Percentiles rank a stretch among this genome's conserved stretches.
phyloP scores from a whole-genome alignment of 2,329 filamentous ascomycete genomes.

The Penicillium fuscoglaucum region DNA sequence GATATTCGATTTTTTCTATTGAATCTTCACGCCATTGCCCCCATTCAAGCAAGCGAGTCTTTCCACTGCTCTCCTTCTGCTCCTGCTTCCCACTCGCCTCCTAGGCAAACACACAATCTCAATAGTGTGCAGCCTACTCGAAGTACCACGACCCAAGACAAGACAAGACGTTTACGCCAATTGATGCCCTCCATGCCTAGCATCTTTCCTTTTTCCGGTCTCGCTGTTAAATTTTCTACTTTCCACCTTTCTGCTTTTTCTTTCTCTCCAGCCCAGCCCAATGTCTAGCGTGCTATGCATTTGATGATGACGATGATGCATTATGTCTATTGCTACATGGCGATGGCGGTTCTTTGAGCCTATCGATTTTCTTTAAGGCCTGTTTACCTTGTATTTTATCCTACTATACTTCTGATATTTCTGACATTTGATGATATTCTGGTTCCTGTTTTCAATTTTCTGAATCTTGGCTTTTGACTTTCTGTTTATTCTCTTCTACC shows the following conservation, averaged over 20 bases:
- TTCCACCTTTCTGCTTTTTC: background rate
- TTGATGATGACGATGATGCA: constrained; percentile 8
- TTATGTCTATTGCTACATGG: constrained; percentile 2
- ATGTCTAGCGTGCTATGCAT: constrained; percentile 13
- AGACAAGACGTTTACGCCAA: constrained; percentile 15
- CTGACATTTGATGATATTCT: background rate
- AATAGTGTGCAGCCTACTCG: constrained; percentile 1
- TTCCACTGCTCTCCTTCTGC: background rate
- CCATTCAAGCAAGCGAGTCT: constrained; percentile 3
- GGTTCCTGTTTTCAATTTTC: background rate
- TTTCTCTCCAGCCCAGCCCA: constrained; percentile 6
- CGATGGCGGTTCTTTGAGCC: constrained; percentile 7
- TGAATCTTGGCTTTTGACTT: background rate
- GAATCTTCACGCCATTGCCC: background rate
- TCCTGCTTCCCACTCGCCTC: constrained; percentile 3
- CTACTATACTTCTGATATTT: background rate
- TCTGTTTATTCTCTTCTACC: background rate
- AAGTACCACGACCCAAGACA: constrained; percentile 6
- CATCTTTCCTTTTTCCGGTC: constrained; percentile 6
- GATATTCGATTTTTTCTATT: constrained; percentile 1
- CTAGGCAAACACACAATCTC: constrained; percentile 2
- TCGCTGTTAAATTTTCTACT: background rate
- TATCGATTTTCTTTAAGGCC: background rate
- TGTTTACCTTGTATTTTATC: background rate
- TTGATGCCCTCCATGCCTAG: constrained; percentile 14